Percentiles rank a stretch among this genome's conserved stretches.
Conservation (phyloP, 352 stramenopile species). For the Pythium coloratum region DNA sequence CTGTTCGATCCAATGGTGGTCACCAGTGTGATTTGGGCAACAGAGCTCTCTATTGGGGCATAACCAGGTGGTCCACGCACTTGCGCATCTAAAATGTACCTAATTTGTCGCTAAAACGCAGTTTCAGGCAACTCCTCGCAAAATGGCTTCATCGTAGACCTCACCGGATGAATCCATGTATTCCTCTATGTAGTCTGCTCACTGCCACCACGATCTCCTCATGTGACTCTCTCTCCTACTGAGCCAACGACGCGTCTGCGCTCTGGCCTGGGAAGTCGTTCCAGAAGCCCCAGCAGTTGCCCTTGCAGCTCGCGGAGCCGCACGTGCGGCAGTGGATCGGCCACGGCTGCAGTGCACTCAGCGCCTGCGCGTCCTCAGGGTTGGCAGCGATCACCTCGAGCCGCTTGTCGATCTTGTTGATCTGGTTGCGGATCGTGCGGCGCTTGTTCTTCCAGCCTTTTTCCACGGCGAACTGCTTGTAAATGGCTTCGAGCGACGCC, state of each 20-base stretch:
- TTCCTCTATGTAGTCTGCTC: neutral
- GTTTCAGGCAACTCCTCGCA: neutral
- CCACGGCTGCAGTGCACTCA: slow-evolving; percentile 31
- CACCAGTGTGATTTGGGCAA: neutral
- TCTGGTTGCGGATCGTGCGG: slow-evolving; percentile 77
- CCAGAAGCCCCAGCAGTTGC: slow-evolving; percentile 80
- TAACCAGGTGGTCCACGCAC: neutral
- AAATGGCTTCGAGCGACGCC: slow-evolving; percentile 47
- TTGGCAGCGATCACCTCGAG: slow-evolving; percentile 44
- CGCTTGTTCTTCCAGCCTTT: slow-evolving; percentile 75
- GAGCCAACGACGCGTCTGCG: neutral
- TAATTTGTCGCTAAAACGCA: neutral
- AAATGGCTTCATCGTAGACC: too few relatives aligned
- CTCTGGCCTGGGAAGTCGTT: slow-evolving; percentile 39
- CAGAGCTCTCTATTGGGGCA: neutral
- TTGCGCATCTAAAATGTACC: neutral
- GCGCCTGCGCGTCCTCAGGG: slow-evolving; percentile 36
- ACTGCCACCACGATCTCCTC: neutral
- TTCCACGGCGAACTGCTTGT: slow-evolving; percentile 41
- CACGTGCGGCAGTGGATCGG: slow-evolving; percentile 73
- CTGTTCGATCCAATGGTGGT: neutral
- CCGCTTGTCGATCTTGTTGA: slow-evolving; percentile 56
- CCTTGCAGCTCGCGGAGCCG: slow-evolving; percentile 46
- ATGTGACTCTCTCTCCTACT: neutral
- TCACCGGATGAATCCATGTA: neutral